phyloP scores from a whole-genome alignment of 371 early-diverging fungal species.

The Entomophthora muscae region DNA sequence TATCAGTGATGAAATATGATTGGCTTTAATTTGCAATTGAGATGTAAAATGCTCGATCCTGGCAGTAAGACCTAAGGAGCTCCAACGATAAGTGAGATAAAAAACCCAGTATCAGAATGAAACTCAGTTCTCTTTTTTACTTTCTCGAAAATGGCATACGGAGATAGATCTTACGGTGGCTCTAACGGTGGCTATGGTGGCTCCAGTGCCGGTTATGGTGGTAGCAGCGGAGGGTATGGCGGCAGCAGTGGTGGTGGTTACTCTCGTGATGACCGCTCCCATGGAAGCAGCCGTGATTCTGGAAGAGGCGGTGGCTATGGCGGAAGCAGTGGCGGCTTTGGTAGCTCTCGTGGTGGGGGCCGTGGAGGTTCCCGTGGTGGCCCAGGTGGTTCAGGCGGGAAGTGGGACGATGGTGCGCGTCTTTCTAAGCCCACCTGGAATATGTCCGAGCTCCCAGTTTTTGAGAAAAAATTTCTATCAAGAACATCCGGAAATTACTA shows the following conservation, averaged over 20 bases:
- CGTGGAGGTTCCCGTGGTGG: background rate
- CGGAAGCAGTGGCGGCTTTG: background rate
- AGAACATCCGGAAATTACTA: conserved; percentile 54
- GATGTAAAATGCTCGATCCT: too few species aligned
- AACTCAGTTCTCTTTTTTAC: background rate
- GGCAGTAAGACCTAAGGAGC: too few species aligned
- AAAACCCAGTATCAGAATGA: too few species aligned
- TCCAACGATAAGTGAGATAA: too few species aligned
- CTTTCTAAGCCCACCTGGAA: conserved; percentile 42
- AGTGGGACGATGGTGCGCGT: background rate
- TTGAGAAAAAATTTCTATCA: conserved; percentile 72
- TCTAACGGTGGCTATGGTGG: background rate
- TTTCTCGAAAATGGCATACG: background rate
- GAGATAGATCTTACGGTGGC: background rate
- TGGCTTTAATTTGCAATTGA: too few species aligned
- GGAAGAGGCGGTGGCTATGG: conserved; percentile 3
- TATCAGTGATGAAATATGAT: too few species aligned
- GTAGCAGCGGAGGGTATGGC: background rate
- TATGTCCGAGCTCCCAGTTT: conserved; percentile 33
- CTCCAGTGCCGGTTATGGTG: too few species aligned
- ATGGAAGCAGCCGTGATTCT: background rate
- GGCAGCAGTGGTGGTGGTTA: conserved; percentile 3
- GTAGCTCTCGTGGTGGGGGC: background rate
- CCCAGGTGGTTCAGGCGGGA: background rate
- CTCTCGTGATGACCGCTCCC: background rate